Evolutionary conservation across 108 stramenopile genomes (phyloP).

Genomic region (Skeletonema grethae): DNA sequence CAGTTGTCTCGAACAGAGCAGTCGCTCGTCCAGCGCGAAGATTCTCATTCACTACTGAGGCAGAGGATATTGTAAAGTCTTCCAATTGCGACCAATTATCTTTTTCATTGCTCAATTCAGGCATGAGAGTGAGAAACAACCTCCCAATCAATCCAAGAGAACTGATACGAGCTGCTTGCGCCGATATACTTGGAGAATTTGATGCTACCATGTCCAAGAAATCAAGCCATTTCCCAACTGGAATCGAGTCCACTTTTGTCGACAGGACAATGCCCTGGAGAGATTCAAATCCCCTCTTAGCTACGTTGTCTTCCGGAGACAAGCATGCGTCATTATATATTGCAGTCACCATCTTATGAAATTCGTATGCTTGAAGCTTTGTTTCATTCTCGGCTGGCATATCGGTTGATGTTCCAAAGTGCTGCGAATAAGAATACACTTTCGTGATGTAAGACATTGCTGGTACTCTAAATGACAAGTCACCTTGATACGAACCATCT

Average conservation of each 20-base stretch:
- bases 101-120: slow-evolving; percentile 36
- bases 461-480: slow-evolving; percentile 59
- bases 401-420: slow-evolving; percentile 11
- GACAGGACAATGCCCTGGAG: slow-evolving; percentile 62
- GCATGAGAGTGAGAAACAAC: slow-evolving; percentile 64
- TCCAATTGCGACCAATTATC: slow-evolving; percentile 69
- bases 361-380: slow-evolving; percentile 59
- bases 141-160: slow-evolving; percentile 63
- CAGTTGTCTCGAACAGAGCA: slow-evolving; percentile 71
- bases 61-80: slow-evolving; percentile 59
- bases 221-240: slow-evolving; percentile 68
- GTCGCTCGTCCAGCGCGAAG: slow-evolving; percentile 61
- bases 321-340: slow-evolving; percentile 71
- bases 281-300: slow-evolving; percentile 63
- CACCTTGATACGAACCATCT: slow-evolving; percentile 64
- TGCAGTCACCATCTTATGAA: slow-evolving; percentile 59
- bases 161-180: slow-evolving; percentile 54
- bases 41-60: slow-evolving; percentile 62
- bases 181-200: slow-evolving; percentile 54
- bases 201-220: slow-evolving; percentile 59
- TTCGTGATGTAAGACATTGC: slow-evolving; percentile 80
- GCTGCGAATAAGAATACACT: slow-evolving; percentile 58
- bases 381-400: not conserved
- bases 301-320: slow-evolving; percentile 48
- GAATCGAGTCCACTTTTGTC: slow-evolving; percentile 61